phyloP scores from a whole-genome alignment of 176 grass and related monocot species.

The Hordeum marinum region DNA sequence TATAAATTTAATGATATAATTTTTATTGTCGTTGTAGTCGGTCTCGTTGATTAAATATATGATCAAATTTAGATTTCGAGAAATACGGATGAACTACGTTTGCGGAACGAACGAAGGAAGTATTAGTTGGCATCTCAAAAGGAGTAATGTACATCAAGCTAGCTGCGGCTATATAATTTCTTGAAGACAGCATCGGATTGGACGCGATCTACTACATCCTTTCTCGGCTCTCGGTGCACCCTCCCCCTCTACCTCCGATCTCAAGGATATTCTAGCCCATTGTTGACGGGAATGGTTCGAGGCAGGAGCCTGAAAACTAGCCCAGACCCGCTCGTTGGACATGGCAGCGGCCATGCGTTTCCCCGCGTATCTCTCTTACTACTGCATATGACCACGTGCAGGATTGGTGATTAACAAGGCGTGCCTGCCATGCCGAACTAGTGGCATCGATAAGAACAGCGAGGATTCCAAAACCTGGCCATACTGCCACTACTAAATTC shows the following conservation, averaged over 20 bases:
- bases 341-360: slow-evolving; percentile 20
- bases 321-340: slow-evolving; percentile 11
- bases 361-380: slow-evolving; percentile 7
- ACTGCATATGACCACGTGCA: background rate
- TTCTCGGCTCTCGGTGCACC: slow-evolving; percentile 22
- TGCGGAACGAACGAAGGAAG: too few species aligned
- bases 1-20: too few species aligned
- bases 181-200: background rate
- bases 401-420: background rate
- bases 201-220: background rate
- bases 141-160: too few species aligned
- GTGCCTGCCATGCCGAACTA: background rate
- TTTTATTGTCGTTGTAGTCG: too few species aligned
- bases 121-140: too few species aligned
- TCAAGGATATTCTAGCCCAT: background rate
- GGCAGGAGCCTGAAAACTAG: slow-evolving; percentile 1
- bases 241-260: background rate
- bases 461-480: background rate
- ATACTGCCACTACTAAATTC: background rate
- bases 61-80: too few species aligned
- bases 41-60: too few species aligned
- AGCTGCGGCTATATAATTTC: slow-evolving; percentile 6
- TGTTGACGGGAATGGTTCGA: background rate
- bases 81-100: too few species aligned
- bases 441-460: background rate